Evolutionary conservation across 202 grass and related monocot genomes (phyloP), one percentile per base, ranked within the genome.

Genomic region (Panicum virgatum): DNA sequence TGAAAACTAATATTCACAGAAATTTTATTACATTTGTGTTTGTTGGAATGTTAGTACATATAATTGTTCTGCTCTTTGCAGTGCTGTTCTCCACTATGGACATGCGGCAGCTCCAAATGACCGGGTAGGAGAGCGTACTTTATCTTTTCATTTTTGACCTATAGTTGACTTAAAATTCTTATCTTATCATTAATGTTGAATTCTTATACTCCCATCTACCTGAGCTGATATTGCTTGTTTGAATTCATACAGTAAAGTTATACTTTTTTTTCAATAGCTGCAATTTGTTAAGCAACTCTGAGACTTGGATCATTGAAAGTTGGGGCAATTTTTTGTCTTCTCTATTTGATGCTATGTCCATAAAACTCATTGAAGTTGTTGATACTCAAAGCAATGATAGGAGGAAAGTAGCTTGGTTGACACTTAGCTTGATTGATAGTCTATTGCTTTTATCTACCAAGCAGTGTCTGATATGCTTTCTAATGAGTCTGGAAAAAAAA

Each of bases 81-180:
- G 96, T 84, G 87, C 92, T 91, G 83, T 98, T 93, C 96, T 98
- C 32, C 96, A 98, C 82, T 98, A 98, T 88, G 96, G 96, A 51
- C 92, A 98, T 69, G 78, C 89, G 0, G 86, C 90, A 67, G 96
- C 96, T 88, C 96, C 96, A 91, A 98, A 98, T 91, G 96, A 98
- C 22, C 81, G 91, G 85, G 92, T 96, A 92, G 89, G 32, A 77
- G 87, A 77, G 89, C 2, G 51, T 90, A 90, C 38, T 80, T 20
- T 27, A 57, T 73, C 30, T 62, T 79, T 85, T 78, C 42, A 22
- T 71, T 51, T 76, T 38, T 72, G 6, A 48, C 44, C 23, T 82
- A 9, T 32, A n/a, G 12, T 71, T 82, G 46, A 30, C 56, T 84
- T 68, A 22, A 9, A 19, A 70, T 68, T 79, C n/a, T n/a, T n/a